A percentile compares a stretch with the other conserved stretches of the same genome.
These are phyloP conservation scores for Magnolia officinalis DNA, from an alignment of 164 flowering plant genomes.

Conservation along the genomic window DNA sequence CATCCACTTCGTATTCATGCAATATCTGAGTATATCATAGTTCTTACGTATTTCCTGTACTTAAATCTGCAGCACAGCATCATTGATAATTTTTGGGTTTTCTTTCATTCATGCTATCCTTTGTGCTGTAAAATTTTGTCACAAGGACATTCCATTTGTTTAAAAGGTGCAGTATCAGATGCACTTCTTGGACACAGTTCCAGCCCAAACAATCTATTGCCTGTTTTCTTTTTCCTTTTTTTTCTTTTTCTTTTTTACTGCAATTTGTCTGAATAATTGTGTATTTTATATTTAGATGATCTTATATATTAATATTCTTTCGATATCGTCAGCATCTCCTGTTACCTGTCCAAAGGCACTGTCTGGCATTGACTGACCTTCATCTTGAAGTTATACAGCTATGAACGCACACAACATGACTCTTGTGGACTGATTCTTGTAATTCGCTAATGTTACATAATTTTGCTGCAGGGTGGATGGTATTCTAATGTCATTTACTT, in stretches of 20 bases:
- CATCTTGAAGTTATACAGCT: neutral
- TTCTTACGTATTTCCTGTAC: neutral
- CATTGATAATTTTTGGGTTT: neutral
- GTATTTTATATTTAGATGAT: too few species aligned
- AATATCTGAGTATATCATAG: too few species aligned
- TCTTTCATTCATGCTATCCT: neutral
- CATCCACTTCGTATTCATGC: too few species aligned
- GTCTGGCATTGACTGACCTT: neutral
- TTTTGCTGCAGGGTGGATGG: slow-evolving; percentile 68
- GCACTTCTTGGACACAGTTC: neutral
- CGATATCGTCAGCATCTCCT: too few species aligned
- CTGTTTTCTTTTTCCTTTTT: neutral
- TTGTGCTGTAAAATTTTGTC: neutral
- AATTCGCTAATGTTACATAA: neutral
- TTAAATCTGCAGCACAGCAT: neutral
- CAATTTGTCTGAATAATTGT: too few species aligned
- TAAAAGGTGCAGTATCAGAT: neutral
- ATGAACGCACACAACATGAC: neutral
- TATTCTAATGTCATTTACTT: slow-evolving; percentile 66
- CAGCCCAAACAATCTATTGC: neutral
- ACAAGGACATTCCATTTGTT: neutral
- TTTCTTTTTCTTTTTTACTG: too few species aligned
- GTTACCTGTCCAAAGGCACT: neutral
- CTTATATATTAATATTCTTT: too few species aligned
- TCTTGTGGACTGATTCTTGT: neutral